phyloP scores from a whole-genome alignment of 352 stramenopile species.

The Phytophthora uliginosa region DNA sequence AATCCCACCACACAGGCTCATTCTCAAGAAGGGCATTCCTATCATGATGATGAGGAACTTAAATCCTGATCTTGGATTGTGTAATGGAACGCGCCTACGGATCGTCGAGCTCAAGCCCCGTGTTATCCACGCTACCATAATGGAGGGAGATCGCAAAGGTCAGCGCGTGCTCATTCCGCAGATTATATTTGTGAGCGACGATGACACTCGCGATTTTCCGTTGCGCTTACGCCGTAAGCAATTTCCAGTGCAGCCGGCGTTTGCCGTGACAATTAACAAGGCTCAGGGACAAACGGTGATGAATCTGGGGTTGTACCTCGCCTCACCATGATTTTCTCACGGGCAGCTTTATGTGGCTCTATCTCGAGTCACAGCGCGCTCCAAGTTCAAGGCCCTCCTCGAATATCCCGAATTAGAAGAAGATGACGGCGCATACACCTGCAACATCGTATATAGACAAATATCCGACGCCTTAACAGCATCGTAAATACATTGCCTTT shows the following conservation, averaged over 20 bases:
- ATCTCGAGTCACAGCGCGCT: conserved; percentile 8
- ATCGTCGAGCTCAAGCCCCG: conserved; percentile 27
- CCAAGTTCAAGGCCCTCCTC: conserved; percentile 25
- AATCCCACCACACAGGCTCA: conserved; percentile 36
- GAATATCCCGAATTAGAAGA: conserved; percentile 22
- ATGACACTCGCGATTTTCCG: conserved; percentile 20
- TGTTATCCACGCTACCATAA: conserved; percentile 41
- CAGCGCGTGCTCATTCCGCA: conserved; percentile 24
- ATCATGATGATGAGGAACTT: conserved; percentile 45
- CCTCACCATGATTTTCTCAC: conserved; percentile 35
- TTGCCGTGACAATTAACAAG: conserved; percentile 54
- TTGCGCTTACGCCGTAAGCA: conserved; percentile 35
- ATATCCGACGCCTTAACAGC: conserved; percentile 1
- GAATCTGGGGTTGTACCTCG: conserved; percentile 37
- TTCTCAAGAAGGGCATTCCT: conserved; percentile 24
- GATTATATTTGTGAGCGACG: conserved; percentile 25
- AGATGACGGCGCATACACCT: conserved; percentile 12
- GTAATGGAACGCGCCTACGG: conserved; percentile 37
- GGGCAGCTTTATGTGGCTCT: conserved; percentile 25
- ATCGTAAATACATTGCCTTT: neutral
- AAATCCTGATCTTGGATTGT: conserved; percentile 29
- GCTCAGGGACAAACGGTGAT: conserved; percentile 43
- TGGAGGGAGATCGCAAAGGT: conserved; percentile 21
- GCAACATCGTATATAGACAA: conserved; percentile 26
- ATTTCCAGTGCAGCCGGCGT: conserved; percentile 36